Conservation (phyloP, 371 early-diverging fungal genomes). For the Syncephalastrum racemosum region DNA sequence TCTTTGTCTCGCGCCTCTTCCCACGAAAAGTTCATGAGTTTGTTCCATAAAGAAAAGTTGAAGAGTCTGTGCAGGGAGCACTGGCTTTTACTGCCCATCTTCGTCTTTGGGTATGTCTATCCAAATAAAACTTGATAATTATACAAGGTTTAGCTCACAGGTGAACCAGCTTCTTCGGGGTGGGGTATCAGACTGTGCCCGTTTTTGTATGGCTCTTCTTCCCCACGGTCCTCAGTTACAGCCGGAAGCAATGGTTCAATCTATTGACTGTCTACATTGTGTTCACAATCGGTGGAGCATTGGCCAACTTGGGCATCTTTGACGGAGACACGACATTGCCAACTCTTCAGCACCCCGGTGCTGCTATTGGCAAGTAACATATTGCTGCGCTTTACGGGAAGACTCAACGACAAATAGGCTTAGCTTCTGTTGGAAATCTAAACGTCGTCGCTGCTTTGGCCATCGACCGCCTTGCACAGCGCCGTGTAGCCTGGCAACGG, state of each 20-base stretch:
- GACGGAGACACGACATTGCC: constrained; percentile 5
- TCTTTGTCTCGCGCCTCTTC: no score
- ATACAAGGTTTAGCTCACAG: no score
- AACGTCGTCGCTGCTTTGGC: constrained; percentile 6
- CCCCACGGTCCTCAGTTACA: constrained; percentile 26
- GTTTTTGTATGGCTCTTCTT: constrained; percentile 22
- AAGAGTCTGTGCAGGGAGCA: no score
- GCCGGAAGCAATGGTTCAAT: constrained; percentile 17
- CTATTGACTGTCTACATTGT: constrained; percentile 15
- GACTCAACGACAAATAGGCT: background rate
- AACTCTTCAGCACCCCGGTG: constrained; percentile 15
- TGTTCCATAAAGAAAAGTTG: no score
- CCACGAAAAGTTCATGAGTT: no score
- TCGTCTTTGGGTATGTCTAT: no score
- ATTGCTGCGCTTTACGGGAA: no score
- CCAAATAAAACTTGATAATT: no score
- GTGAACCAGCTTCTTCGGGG: constrained; percentile 25
- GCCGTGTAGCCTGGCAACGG: constrained; percentile 12
- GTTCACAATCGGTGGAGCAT: constrained; percentile 10
- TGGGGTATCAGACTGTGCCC: constrained; percentile 38
- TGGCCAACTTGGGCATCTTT: constrained; percentile 25
- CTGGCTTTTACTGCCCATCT: no score
- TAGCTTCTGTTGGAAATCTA: constrained; percentile 10
- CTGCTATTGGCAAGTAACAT: background rate
- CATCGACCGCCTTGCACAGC: constrained; percentile 14